Conservation (phyloP, 108 stramenopile species). For the Mayamaea pseudoterrestris region DNA sequence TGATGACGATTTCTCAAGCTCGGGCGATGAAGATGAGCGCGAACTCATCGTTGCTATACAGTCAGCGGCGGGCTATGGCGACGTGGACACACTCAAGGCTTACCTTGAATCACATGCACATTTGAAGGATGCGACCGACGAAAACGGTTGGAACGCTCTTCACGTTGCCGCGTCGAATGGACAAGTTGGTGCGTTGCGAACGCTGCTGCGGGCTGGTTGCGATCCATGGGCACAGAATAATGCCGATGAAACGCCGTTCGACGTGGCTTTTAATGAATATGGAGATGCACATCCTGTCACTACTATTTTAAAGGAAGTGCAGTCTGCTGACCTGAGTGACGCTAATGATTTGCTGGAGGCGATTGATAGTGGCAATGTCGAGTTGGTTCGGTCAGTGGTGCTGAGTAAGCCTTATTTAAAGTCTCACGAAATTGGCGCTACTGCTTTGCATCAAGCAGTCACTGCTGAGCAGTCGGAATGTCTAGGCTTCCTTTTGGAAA, state of each 20-base stretch:
- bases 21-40: background rate
- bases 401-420: too few species aligned
- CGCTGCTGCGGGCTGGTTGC: background rate
- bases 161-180: constrained; percentile 15
- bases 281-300: background rate
- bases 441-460: too few species aligned
- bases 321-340: background rate
- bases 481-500: too few species aligned
- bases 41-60: constrained; percentile 7
- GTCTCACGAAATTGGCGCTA: too few species aligned
- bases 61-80: constrained; percentile 12
- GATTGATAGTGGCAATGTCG: background rate
- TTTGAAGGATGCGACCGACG: constrained; percentile 17
- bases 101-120: constrained; percentile 1
- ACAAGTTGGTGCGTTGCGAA: constrained; percentile 2
- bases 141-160: constrained; percentile 18
- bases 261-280: background rate
- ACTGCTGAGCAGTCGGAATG: too few species aligned
- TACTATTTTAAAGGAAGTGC: constrained; percentile 4
- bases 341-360: background rate
- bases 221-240: background rate
- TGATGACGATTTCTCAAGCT: constrained; percentile 7
- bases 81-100: constrained; percentile 5
- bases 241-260: background rate
- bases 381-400: too few species aligned